These are phyloP conservation scores for Glaciozyma antarctica DNA, from an alignment of 768 basidiomycete genomes.

Conservation along the genomic window DNA sequence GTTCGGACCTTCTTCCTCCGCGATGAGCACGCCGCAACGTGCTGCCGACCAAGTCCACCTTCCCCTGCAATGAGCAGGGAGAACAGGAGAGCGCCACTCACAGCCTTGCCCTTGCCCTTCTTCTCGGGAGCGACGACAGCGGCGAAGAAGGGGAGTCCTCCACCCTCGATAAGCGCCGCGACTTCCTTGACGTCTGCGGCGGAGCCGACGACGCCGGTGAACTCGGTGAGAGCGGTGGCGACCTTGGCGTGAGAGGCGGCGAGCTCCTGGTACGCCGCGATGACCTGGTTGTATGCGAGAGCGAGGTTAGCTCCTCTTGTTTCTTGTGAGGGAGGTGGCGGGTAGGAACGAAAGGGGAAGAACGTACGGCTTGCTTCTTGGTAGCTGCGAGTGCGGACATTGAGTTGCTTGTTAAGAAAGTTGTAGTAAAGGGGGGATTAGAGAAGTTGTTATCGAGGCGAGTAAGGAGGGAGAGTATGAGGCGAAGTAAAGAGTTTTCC, in stretches of 20 bases:
- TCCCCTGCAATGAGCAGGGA: background rate
- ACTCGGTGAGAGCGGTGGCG: background rate
- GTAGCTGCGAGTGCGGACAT: background rate
- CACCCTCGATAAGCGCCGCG: background rate
- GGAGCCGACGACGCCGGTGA: background rate
- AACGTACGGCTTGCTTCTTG: background rate
- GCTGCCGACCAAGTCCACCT: background rate
- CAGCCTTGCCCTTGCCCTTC: constrained; percentile 5
- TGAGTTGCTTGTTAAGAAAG: background rate
- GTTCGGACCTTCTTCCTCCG: background rate
- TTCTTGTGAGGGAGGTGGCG: background rate
- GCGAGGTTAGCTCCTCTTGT: background rate
- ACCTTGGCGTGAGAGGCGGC: background rate
- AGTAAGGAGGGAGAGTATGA: background rate
- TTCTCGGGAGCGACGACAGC: background rate
- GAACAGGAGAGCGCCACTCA: background rate
- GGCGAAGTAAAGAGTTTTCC: background rate
- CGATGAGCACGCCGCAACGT: background rate
- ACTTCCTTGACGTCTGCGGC: background rate
- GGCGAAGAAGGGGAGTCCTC: background rate
- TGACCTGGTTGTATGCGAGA: background rate
- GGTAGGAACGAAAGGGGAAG: background rate
- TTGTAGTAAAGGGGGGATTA: background rate
- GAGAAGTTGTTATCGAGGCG: background rate
- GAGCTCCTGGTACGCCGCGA: background rate